Percentiles rank a stretch among this genome's conserved stretches.
phyloP scores from a whole-genome alignment of 345 rosid genomes.

The Gossypium arboreum region DNA sequence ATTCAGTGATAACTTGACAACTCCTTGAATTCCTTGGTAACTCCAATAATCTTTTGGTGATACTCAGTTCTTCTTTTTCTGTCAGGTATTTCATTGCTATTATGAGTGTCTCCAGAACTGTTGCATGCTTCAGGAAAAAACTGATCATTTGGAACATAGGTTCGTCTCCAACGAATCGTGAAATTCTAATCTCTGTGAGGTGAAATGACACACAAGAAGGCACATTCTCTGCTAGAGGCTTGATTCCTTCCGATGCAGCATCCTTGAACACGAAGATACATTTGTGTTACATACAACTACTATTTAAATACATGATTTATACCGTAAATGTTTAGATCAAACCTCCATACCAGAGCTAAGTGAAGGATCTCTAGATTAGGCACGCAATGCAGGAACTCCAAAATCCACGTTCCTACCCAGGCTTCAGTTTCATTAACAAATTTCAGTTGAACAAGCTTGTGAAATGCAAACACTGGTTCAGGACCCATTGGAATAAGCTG shows the following conservation, averaged over 20 bases:
- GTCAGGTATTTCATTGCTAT: not conserved
- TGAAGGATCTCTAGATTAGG: not conserved
- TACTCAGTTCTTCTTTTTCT: too few species aligned
- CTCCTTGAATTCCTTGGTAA: not conserved
- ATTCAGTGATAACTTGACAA: not conserved
- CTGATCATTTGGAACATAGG: not conserved
- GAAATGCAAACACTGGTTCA: not conserved
- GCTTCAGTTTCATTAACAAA: not conserved
- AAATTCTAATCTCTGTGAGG: not conserved
- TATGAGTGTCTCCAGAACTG: not conserved
- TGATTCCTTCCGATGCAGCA: not conserved
- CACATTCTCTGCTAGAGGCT: not conserved
- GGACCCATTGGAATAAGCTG: not conserved
- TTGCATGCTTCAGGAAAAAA: not conserved
- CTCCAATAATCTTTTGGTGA: not conserved
- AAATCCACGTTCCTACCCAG: not conserved
- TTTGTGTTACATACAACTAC: not conserved
- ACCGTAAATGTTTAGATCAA: not conserved
- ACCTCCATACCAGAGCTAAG: not conserved
- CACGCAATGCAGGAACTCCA: not conserved
- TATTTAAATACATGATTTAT: not conserved
- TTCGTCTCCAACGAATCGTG: not conserved
- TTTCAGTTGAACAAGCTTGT: not conserved
- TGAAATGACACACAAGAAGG: not conserved
- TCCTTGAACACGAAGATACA: not conserved